Evolutionary conservation across 1,139 yeast genomes (phyloP), one percentile per base, ranked within the genome.

Genomic region (Candida anutae): DNA sequence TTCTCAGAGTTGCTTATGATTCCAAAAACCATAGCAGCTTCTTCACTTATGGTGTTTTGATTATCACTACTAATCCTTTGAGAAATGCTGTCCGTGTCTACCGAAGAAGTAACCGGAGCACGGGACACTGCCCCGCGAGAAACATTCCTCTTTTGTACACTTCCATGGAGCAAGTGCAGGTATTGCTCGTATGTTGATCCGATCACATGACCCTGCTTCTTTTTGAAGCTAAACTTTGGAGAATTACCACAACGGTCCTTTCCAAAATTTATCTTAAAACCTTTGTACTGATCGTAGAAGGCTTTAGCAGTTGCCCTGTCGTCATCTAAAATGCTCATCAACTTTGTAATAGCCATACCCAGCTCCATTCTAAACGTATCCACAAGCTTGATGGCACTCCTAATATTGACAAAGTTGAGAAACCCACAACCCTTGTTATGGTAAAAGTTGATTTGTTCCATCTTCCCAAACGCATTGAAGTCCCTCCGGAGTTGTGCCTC

Each of bases 261-360:
- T 12, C 65, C 72, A 42, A 61, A 65, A 34, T 63, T 62, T 30
- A 65, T 58, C 45, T 80, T 81, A 37, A 80, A 74, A 31, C 63
- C 63, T 16, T 68, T 59, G 28, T 42, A 40, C 26, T 30, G 39
- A 21, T 34, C 14, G 28, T 40, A 40, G 24, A 38, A 39, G n/a
- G 26, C 41, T 15, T 23, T 31, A 9, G 24, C 25, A 2, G 23
- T 16, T 3, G 21, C 21, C 5, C 21, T 13, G 9, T 22, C 19
- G 9, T 22, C 26, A n/a, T 14, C n/a, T 9, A 27, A 13, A 18
- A 21, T 16, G n/a, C 6, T 9, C 2, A 28, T 22, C 23, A 30
- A 34, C 26, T 29, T 32, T 10, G 29, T 22, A 16, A 36, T 28
- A 2, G 42, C 42, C 15, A 15, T 15, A 3, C 24, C 28, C n/a